phyloP scores from a whole-genome alignment of 2,329 filamentous ascomycete species.

The Verticillium albo-atrum region DNA sequence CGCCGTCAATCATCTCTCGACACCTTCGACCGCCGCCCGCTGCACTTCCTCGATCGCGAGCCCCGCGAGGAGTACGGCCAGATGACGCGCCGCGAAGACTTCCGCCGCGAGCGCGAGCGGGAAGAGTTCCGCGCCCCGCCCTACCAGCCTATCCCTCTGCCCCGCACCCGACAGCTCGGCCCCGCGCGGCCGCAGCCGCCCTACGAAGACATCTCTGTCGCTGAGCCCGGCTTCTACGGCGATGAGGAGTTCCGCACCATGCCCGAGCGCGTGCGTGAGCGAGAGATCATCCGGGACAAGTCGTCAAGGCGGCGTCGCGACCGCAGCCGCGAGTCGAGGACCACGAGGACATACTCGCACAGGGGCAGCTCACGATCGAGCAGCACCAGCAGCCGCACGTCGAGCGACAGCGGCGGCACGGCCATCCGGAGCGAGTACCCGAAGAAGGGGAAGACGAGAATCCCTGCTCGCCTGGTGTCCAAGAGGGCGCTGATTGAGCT shows the following conservation, averaged over 20 bases:
- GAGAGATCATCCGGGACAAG: slow-evolving; percentile 47
- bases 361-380: slow-evolving; percentile 39
- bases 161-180: slow-evolving; percentile 53
- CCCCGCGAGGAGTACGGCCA: slow-evolving; percentile 56
- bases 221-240: slow-evolving; percentile 63
- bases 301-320: slow-evolving; percentile 35
- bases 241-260: slow-evolving; percentile 68
- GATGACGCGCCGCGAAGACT: slow-evolving; percentile 45
- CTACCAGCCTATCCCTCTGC: slow-evolving; percentile 63
- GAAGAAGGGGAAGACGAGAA: slow-evolving; percentile 84
- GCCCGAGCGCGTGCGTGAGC: slow-evolving; percentile 56
- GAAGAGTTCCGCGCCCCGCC: slow-evolving; percentile 49
- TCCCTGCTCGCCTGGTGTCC: slow-evolving; percentile 76
- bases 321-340: slow-evolving; percentile 35
- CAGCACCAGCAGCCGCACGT: slow-evolving; percentile 37
- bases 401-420: slow-evolving; percentile 44
- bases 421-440: slow-evolving; percentile 61
- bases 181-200: slow-evolving; percentile 43
- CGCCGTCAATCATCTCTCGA: slow-evolving; percentile 86
- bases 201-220: slow-evolving; percentile 64
- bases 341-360: slow-evolving; percentile 30
- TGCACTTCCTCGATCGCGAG: slow-evolving; percentile 38
- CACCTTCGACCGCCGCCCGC: slow-evolving; percentile 75
- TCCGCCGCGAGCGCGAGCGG: slow-evolving; percentile 25
- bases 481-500: slow-evolving; percentile 78